Evolutionary conservation across 768 basidiomycete genomes (phyloP).

Genomic region (Pleurotus sapidus): DNA sequence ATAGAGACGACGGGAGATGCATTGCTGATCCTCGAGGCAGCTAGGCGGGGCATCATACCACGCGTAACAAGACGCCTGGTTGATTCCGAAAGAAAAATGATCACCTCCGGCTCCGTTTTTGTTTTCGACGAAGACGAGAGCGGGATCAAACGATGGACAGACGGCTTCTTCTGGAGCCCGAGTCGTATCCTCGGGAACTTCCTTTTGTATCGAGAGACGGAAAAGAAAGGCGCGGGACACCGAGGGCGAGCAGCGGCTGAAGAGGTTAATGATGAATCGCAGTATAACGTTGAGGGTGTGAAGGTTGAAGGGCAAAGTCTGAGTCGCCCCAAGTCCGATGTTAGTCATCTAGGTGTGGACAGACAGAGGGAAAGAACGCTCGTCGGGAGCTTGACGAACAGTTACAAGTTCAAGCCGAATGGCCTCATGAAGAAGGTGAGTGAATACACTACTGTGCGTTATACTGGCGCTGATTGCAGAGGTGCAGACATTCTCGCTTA

Average conservation of each 20-base stretch:
- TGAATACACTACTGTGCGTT: slow-evolving; percentile 6
- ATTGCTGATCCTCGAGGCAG: slow-evolving; percentile 94
- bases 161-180: slow-evolving; percentile 96
- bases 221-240: slow-evolving; percentile 72
- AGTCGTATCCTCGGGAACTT: slow-evolving; percentile 93
- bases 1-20: slow-evolving; percentile 96
- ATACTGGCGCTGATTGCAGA: slow-evolving; percentile 7
- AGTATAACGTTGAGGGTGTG: slow-evolving; percentile 22
- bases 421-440: slow-evolving; percentile 97
- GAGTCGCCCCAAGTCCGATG: slow-evolving; percentile 61
- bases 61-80: slow-evolving; percentile 89
- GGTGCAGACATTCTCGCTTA: slow-evolving; percentile 84
- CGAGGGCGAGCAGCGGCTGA: slow-evolving; percentile 43
- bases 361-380: slow-evolving; percentile 77
- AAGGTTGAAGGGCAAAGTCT: slow-evolving; percentile 44
- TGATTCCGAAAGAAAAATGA: slow-evolving; percentile 90
- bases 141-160: slow-evolving; percentile 97
- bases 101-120: slow-evolving; percentile 90
- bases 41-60: slow-evolving; percentile 85
- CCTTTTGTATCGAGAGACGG: slow-evolving; percentile 91
- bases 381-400: slow-evolving; percentile 89
- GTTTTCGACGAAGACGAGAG: slow-evolving; percentile 98
- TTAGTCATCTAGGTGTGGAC: slow-evolving; percentile 46
- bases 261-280: slow-evolving; percentile 31
- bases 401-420: slow-evolving; percentile 88